Evolutionary conservation across 2,329 filamentous ascomycete genomes (phyloP).

Genomic region (Paecilomyces sp.): DNA sequence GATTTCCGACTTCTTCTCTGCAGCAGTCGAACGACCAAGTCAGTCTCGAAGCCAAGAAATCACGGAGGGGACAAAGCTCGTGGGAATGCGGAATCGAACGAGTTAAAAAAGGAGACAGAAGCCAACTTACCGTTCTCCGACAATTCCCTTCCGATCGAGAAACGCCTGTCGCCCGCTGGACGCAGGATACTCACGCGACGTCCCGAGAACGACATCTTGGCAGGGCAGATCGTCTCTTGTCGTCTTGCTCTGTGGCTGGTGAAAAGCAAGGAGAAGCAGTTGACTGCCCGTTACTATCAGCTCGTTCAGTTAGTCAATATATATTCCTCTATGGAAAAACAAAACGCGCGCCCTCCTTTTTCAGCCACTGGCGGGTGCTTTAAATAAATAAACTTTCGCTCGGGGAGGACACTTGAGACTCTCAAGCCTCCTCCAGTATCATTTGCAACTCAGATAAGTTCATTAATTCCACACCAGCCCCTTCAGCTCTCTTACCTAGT

Average conservation of each 20-base stretch:
- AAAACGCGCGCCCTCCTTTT: background rate
- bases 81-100: background rate
- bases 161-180: conserved; percentile 28
- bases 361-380: background rate
- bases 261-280: no score
- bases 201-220: conserved; percentile 40
- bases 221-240: background rate
- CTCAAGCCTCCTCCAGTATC: no score
- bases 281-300: no score
- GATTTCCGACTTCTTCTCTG: conserved; percentile 75
- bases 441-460: no score
- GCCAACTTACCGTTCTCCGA: conserved; percentile 36
- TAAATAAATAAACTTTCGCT: background rate
- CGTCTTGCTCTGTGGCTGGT: background rate
- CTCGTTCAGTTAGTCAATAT: background rate
- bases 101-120: conserved; percentile 3
- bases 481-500: background rate
- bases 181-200: conserved; percentile 38
- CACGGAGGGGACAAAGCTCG: background rate
- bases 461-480: background rate
- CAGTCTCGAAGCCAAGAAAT: background rate
- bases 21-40: conserved; percentile 3
- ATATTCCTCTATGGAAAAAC: background rate
- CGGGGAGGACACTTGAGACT: no score
- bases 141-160: conserved; percentile 37